Percentiles rank a stretch among this genome's conserved stretches.
Conservation (phyloP, 176 grass and related monocot genomes). For the Phoenix dactylifera region DNA sequence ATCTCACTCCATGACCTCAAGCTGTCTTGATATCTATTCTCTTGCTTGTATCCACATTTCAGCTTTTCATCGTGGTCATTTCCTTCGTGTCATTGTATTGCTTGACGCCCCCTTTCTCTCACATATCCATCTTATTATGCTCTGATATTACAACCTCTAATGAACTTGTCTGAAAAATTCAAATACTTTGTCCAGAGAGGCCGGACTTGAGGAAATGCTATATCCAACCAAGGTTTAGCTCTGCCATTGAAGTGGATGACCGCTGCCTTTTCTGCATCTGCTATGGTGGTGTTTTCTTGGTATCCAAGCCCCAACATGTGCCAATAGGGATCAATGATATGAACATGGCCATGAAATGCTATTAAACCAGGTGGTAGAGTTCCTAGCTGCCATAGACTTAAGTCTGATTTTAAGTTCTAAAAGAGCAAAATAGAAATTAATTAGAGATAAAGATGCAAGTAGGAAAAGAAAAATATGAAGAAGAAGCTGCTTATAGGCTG, state of each 20-base stretch:
- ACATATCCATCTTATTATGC: background rate
- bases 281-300: slow-evolving; percentile 14
- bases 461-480: background rate
- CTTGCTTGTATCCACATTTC: no score
- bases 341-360: slow-evolving; percentile 13
- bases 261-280: slow-evolving; percentile 7
- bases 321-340: slow-evolving; percentile 11
- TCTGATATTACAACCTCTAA: slow-evolving; percentile 19
- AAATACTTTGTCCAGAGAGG: slow-evolving; percentile 15
- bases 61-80: no score
- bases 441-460: background rate
- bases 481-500: background rate
- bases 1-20: no score
- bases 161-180: slow-evolving; percentile 13
- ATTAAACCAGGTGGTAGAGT: slow-evolving; percentile 15
- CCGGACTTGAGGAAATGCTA: slow-evolving; percentile 13
- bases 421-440: background rate
- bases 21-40: no score
- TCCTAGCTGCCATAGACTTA: slow-evolving; percentile 14
- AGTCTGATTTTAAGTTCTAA: slow-evolving; percentile 16
- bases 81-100: no score
- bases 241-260: slow-evolving; percentile 21
- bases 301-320: slow-evolving; percentile 18
- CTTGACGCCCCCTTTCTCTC: no score
- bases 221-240: slow-evolving; percentile 17